These are phyloP conservation scores for Colletotrichum melonis DNA, from an alignment of 2,329 filamentous ascomycete species.

Conservation along the genomic window DNA sequence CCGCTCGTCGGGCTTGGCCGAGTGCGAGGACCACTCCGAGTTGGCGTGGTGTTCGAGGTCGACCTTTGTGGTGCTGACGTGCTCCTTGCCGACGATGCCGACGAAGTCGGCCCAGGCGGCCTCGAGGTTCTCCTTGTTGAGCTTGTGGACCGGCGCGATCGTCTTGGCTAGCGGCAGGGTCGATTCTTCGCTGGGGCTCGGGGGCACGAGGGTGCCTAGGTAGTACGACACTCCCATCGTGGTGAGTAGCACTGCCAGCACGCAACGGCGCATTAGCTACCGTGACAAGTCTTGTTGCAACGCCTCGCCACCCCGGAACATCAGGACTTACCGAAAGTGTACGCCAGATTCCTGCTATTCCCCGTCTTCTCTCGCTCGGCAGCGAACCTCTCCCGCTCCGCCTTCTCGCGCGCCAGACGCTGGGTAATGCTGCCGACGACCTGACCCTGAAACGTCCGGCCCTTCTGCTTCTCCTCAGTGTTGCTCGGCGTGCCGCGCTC, in stretches of 20 bases:
- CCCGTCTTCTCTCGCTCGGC: constrained; percentile 49
- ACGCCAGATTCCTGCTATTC: constrained; percentile 58
- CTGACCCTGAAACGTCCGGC: constrained; percentile 66
- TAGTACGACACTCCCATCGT: constrained; percentile 67
- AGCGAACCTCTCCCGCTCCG: constrained; percentile 63
- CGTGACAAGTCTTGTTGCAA: neutral
- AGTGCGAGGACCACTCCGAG: constrained; percentile 73
- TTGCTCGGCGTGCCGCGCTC: constrained; percentile 43
- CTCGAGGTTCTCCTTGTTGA: constrained; percentile 72
- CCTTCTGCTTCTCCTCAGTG: constrained; percentile 47
- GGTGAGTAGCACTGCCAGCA: constrained; percentile 60
- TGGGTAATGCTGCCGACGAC: constrained; percentile 68
- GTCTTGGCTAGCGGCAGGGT: constrained; percentile 68
- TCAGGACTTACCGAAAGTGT: constrained; percentile 63
- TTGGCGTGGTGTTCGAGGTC: constrained; percentile 68
- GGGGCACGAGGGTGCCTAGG: constrained; percentile 66
- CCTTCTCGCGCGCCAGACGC: constrained; percentile 65
- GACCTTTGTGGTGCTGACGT: constrained; percentile 69
- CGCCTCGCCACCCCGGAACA: neutral
- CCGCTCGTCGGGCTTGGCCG: constrained; percentile 57
- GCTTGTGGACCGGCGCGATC: constrained; percentile 65
- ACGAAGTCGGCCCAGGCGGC: constrained; percentile 78
- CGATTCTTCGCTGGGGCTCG: constrained; percentile 62
- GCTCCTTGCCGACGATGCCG: constrained; percentile 70
- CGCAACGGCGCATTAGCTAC: constrained; percentile 16